Conservation (phyloP, 768 basidiomycete genomes). For the Lenzites betulinus region DNA sequence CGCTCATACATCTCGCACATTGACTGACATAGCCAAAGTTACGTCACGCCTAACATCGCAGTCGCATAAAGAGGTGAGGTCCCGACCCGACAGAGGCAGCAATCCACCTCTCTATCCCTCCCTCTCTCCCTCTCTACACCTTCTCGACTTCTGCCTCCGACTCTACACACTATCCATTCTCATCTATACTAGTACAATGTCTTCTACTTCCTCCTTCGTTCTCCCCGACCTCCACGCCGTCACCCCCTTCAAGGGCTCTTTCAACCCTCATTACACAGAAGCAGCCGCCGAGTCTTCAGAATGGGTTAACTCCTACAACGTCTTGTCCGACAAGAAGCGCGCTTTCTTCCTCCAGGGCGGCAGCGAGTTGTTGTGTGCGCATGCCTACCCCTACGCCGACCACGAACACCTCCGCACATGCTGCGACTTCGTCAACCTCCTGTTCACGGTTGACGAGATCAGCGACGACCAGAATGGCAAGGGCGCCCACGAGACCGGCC, state of each 20-base stretch:
- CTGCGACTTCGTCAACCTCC: conserved; percentile 65
- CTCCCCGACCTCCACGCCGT: conserved; percentile 58
- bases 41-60: background rate
- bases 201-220: conserved; percentile 33
- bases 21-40: background rate
- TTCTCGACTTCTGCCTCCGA: background rate
- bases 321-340: conserved; percentile 61
- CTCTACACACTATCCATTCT: background rate
- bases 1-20: background rate
- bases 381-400: conserved; percentile 60
- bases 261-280: conserved; percentile 58
- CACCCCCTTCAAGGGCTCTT: conserved; percentile 48
- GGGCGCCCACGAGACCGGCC: conserved; percentile 55
- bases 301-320: conserved; percentile 62
- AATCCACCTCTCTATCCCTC: background rate
- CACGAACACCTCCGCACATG: conserved; percentile 58
- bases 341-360: conserved; percentile 64
- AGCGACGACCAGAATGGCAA: conserved; percentile 64
- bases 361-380: conserved; percentile 63
- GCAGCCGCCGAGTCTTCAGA: conserved; percentile 58
- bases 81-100: background rate
- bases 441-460: conserved; percentile 70
- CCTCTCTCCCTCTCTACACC: background rate
- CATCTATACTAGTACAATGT: background rate
- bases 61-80: background rate